These are phyloP conservation scores for Ottelia alismoides DNA, from an alignment of 106 monocot genomes.

Conservation along the genomic window DNA sequence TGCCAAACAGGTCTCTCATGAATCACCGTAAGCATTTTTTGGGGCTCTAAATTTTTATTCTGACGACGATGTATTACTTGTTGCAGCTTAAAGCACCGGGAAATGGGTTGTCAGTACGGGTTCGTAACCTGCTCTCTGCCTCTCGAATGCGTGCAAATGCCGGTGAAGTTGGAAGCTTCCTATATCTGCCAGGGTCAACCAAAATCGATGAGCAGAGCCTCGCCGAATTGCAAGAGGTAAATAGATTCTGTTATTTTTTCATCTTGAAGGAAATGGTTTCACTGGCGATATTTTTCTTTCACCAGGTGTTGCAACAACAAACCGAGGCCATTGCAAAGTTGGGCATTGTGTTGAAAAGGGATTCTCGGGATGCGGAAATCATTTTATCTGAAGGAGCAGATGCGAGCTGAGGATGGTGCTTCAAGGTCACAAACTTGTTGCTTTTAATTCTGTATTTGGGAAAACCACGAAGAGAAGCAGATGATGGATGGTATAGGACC, in stretches of 20 bases:
- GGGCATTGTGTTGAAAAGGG: slow-evolving; percentile 80
- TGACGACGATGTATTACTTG: background rate
- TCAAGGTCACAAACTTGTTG: too few relatives aligned
- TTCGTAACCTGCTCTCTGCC: slow-evolving; percentile 56
- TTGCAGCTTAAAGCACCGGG: slow-evolving; percentile 66
- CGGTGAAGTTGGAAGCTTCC: slow-evolving; percentile 23
- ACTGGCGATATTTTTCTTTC: background rate
- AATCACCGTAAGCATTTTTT: background rate
- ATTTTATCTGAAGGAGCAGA: slow-evolving; percentile 59
- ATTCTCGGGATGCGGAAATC: slow-evolving; percentile 75
- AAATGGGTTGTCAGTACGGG: slow-evolving; percentile 58
- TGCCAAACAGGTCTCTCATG: slow-evolving; percentile 44
- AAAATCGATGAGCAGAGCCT: slow-evolving; percentile 81
- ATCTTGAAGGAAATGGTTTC: too few relatives aligned
- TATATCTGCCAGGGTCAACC: slow-evolving; percentile 44
- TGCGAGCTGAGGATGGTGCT: too few relatives aligned
- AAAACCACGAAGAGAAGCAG: too few relatives aligned
- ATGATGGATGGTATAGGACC: too few relatives aligned
- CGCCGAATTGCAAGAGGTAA: slow-evolving; percentile 75
- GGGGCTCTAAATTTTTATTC: background rate
- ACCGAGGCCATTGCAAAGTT: slow-evolving; percentile 82
- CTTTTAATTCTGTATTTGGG: too few relatives aligned
- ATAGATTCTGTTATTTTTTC: background rate
- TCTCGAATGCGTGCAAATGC: slow-evolving; percentile 54
- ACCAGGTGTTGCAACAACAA: slow-evolving; percentile 68